Evolutionary conservation across 2,329 filamentous ascomycete genomes (phyloP).

Genomic region (Talaromyces sp.): DNA sequence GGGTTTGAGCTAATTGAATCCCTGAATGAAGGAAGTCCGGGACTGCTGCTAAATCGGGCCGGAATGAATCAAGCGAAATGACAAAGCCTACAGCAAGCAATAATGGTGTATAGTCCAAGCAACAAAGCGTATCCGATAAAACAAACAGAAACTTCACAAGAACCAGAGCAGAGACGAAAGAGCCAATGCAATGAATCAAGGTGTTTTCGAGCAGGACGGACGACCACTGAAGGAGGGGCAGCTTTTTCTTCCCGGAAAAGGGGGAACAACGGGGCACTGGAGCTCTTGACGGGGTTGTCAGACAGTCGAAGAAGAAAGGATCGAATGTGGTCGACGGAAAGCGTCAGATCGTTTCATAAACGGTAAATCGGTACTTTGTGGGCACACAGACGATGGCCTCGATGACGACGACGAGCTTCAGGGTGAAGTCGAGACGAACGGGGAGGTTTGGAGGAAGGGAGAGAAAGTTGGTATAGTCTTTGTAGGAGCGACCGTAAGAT

Average conservation of each 20-base stretch:
- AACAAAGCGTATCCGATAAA: constrained; percentile 8
- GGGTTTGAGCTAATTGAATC: constrained; percentile 7
- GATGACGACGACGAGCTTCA: constrained; percentile 9
- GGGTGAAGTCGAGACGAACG: constrained; percentile 11
- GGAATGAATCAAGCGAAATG: constrained; percentile 12
- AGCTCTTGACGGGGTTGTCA: constrained; percentile 9
- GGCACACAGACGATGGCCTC: constrained; percentile 9
- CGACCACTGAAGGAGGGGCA: constrained; percentile 16
- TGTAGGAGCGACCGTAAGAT: background rate
- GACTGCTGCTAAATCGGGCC: constrained; percentile 6
- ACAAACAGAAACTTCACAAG: background rate
- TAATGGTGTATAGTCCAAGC: constrained; percentile 1
- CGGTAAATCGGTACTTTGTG: background rate
- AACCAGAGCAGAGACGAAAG: background rate
- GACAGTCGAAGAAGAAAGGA: constrained; percentile 24
- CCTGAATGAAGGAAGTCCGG: constrained; percentile 9
- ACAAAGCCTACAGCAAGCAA: constrained; percentile 17
- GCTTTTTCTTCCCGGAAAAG: constrained; percentile 15
- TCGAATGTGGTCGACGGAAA: constrained; percentile 20
- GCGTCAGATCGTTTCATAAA: constrained; percentile 3
- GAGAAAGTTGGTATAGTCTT: constrained; percentile 16
- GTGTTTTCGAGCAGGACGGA: background rate
- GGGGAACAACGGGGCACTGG: constrained; percentile 19
- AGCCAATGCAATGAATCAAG: background rate
- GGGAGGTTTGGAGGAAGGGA: constrained; percentile 18